Conservation (phyloP, 495 filamentous ascomycete species). For the Acidiella bohemica region DNA sequence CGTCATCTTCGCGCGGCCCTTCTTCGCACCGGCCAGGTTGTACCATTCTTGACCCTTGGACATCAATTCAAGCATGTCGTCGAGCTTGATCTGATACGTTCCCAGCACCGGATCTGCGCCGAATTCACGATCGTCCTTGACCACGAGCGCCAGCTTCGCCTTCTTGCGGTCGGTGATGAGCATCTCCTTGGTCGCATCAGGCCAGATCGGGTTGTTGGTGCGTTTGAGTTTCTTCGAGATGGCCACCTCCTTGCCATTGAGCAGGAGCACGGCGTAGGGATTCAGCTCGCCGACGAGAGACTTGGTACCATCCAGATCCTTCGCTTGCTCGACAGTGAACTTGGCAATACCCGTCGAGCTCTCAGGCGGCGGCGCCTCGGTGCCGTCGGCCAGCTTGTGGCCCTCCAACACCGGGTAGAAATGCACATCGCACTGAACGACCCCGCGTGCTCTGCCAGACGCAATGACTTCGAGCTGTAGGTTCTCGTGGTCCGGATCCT, state of each 20-base stretch:
- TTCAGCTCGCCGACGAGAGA: conserved; percentile 78
- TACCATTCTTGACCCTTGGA: conserved; percentile 94
- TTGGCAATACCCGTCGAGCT: conserved; percentile 83
- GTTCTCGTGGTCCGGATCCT: conserved; percentile 65
- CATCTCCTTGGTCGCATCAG: conserved; percentile 78
- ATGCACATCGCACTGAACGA: conserved; percentile 66
- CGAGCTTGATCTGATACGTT: conserved; percentile 83
- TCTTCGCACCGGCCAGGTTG: conserved; percentile 66
- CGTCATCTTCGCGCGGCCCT: conserved; percentile 74
- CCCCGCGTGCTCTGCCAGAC: conserved; percentile 72
- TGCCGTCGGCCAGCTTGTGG: conserved; percentile 58
- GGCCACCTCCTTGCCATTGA: conserved; percentile 83
- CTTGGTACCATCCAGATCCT: conserved; percentile 84
- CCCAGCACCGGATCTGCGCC: conserved; percentile 72
- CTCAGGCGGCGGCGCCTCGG: conserved; percentile 65
- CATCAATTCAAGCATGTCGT: conserved; percentile 84
- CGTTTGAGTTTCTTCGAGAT: conserved; percentile 80
- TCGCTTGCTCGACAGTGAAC: conserved; percentile 87
- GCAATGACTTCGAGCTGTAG: conserved; percentile 67
- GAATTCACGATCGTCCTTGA: conserved; percentile 90
- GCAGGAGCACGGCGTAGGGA: conserved; percentile 72
- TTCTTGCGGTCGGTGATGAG: conserved; percentile 84
- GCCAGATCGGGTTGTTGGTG: conserved; percentile 91
- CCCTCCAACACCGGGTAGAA: conserved; percentile 90
- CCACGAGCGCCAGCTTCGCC: conserved; percentile 73